Base-by-base conservation (phyloP, 2,329 filamentous ascomycete species). In the Fusarium staphyleae region DNA sequence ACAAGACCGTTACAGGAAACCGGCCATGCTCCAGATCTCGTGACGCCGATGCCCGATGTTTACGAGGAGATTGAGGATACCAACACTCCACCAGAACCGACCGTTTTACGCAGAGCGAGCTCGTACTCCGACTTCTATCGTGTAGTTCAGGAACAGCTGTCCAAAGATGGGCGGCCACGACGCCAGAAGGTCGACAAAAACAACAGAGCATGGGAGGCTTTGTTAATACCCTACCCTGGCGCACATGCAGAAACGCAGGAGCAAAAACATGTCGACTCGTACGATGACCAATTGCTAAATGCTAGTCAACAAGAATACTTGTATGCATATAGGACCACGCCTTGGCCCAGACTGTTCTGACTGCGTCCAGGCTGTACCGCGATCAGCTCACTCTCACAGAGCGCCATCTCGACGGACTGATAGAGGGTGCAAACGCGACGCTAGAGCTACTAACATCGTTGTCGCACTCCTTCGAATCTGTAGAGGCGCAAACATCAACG, bases 401-500 rank as follows among this genome's bases (percentile, higher is more conserved):
- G 68, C 83, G 87, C 14, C 91, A 98, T 73, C 82, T 99, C 33
- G 88, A 92, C 58, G 84, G 84, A 33, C 81, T 99, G 12, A 82
- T 97, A 18, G 78, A 83, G 22, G 91, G 92, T 70, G 92, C 93
- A 1, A 85, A 90, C 48, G 83, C 83, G 14, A 89, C 92, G 0
- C 80, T 99, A 32, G 81, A 86, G 35, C 80, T 96, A 14, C 81
- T 99, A 22, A 87, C 89, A 13, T 86, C 84, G 1, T 81, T 99
- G 13, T 93, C 93, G 12, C 85, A 88, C 65, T 93, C 93, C 5
- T 99, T 99, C 77, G 87, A 88, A 63, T 81, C 88, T 1, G 93
- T 99, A 41, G 92, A 97, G 66, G 80, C 84, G 9, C 93, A 98
- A 75, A 99, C 95, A 0, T 90, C 89, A n/a, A 88, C 89, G 12